Percentiles rank a stretch among this genome's conserved stretches.
Conservation (phyloP, 1,284 basidiomycete species). For the Malassezia yamatoensis region DNA sequence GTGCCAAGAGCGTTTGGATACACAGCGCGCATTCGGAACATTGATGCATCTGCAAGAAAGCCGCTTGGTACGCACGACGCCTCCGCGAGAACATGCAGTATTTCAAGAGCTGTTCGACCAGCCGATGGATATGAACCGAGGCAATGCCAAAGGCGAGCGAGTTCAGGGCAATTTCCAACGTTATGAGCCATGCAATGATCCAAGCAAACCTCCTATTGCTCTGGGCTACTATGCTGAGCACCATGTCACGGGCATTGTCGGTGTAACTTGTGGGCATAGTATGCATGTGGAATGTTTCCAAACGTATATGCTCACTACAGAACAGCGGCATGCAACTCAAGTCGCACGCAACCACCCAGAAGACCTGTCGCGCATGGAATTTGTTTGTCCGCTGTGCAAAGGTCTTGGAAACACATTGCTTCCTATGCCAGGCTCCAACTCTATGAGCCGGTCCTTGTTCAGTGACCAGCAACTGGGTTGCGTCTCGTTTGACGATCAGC, state of each 20-base stretch:
- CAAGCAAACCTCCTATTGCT: not conserved
- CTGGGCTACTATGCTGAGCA: slow-evolving; percentile 32
- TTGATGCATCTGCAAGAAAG: slow-evolving; percentile 86
- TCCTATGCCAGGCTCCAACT: slow-evolving; percentile 56
- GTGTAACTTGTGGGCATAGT: slow-evolving; percentile 87
- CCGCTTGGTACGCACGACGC: slow-evolving; percentile 68
- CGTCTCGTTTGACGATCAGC: slow-evolving; percentile 18
- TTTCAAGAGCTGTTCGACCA: slow-evolving; percentile 65
- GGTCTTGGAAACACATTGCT: slow-evolving; percentile 87
- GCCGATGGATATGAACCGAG: slow-evolving; percentile 45
- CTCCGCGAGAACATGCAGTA: slow-evolving; percentile 57
- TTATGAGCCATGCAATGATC: not conserved
- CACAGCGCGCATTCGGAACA: slow-evolving; percentile 67
- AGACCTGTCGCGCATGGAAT: slow-evolving; percentile 80
- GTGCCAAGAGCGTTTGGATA: slow-evolving; percentile 84
- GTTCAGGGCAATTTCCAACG: slow-evolving; percentile 21
- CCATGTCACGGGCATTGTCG: slow-evolving; percentile 59
- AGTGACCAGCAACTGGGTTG: slow-evolving; percentile 16
- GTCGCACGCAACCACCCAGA: slow-evolving; percentile 90
- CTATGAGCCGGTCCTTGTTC: not conserved
- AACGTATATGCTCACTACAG: slow-evolving; percentile 74
- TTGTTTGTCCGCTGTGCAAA: slow-evolving; percentile 96
- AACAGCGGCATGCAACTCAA: slow-evolving; percentile 77
- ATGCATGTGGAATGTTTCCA: slow-evolving; percentile 96
- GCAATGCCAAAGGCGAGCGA: slow-evolving; percentile 24